Base-by-base conservation (phyloP, 306 rosid genomes). In the Leucaena leucocephala region DNA sequence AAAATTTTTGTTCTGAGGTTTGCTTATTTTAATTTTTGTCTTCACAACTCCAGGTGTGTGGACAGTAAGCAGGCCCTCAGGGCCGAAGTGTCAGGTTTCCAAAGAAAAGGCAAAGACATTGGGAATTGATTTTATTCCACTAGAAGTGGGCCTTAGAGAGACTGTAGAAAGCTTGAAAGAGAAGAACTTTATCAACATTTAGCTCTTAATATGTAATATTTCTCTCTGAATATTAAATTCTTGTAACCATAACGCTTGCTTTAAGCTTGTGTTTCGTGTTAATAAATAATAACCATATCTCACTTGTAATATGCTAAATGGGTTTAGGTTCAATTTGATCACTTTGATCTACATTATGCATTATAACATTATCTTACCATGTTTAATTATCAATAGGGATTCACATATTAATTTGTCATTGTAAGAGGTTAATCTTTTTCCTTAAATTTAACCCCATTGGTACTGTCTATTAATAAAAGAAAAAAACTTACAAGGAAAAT, bases 101-200 rank as follows among this genome's bases (percentile, higher is more conserved):
- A 59, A 27, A 39, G 66, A 59, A 59, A 59, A 59, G 16, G 3
- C 39, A 11, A 59, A 16, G 66, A 59, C 66, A 7, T 27, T 59
- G 66, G 66, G 66, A 59, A 27, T 59, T 59, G 66, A 59, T 39
- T 59, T 59, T 27, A 59, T 27, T 10, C 38, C 66, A 27, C 36
- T 27, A 4, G 39, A 10, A 0, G 66, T 59, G 16, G 36, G 65
- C 33, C 65, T 59, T 7, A 59, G 2, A 4, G 66, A 59, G 38
- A 27, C 1, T 27, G 66, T 27, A 22, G 66, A 59, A 59, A 59
- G 66, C 66, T 59, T 59, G 66, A 59, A 59, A 59, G 66, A 59
- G 38, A 58, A n/a, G 17, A 59, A 59, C 3, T 59, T 59, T 1
- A 10, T 21, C 7, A 59, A 27, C 16, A 0, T 59, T 27, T 11